Evolutionary conservation across 1,284 basidiomycete genomes (phyloP).

Genomic region (Anthracocystis panici-leucophaei): DNA sequence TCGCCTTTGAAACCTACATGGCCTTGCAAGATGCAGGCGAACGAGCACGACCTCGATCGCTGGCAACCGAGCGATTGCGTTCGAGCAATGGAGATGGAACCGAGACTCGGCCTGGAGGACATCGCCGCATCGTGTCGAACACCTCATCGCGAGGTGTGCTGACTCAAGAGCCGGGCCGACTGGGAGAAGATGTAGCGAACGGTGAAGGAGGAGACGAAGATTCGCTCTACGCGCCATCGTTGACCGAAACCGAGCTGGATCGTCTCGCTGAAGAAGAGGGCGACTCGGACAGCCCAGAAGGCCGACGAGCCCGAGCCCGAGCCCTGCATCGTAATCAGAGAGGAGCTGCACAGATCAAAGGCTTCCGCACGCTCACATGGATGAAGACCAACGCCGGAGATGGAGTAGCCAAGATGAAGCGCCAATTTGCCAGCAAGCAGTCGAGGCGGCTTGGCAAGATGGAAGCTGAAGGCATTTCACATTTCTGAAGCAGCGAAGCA

Average conservation of each 20-base stretch:
- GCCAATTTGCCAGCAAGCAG: conserved; percentile 48
- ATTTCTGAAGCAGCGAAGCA: conserved; percentile 36
- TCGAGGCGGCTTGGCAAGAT: conserved; percentile 58
- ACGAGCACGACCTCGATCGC: conserved; percentile 37
- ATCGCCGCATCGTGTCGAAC: conserved; percentile 20
- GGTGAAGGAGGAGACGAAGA: conserved; percentile 18
- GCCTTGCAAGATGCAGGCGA: conserved; percentile 53
- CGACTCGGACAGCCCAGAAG: conserved; percentile 46
- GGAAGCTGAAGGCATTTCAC: conserved; percentile 64
- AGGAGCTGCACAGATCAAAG: conserved; percentile 63
- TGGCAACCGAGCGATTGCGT: conserved; percentile 19
- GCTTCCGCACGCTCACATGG: conserved; percentile 59
- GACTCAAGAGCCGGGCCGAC: conserved; percentile 14
- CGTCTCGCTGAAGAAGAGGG: conserved; percentile 27
- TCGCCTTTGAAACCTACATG: conserved; percentile 55
- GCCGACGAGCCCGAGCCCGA: conserved; percentile 34
- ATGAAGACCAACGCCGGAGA: conserved; percentile 63
- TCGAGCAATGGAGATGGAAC: conserved; percentile 8
- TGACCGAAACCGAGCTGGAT: conserved; percentile 42
- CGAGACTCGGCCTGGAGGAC: conserved; percentile 9
- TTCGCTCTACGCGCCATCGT: conserved; percentile 39
- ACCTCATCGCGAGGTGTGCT: conserved; percentile 12
- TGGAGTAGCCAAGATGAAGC: conserved; percentile 37
- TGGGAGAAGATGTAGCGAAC: conserved; percentile 21
- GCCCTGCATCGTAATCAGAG: conserved; percentile 58